Conservation (phyloP, 2,329 filamentous ascomycete genomes). For the Teratosphaeria viscida region DNA sequence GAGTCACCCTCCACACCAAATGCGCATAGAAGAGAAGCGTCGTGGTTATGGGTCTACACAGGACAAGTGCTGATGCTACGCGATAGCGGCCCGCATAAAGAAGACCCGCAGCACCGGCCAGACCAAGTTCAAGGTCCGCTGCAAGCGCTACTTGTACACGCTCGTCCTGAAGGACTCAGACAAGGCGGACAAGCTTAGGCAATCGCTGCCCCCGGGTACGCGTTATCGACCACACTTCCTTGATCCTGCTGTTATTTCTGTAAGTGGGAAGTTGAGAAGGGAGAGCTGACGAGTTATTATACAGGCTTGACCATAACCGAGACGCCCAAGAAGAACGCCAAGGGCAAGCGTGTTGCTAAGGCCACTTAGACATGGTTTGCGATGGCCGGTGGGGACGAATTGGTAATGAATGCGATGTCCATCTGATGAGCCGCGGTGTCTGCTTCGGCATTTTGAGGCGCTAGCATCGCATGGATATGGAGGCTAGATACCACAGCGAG, state of each 20-base stretch:
- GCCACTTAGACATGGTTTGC: constrained; percentile 8
- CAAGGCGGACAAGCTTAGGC: constrained; percentile 99
- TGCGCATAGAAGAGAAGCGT: not conserved
- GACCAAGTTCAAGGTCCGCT: constrained; percentile 99
- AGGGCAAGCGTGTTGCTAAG: constrained; percentile 39
- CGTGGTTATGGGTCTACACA: not conserved
- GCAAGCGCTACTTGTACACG: constrained; percentile 85
- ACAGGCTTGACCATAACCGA: constrained; percentile 51
- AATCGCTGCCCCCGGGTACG: constrained; percentile 94
- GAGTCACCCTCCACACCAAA: constrained; percentile 33
- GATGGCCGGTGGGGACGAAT: not conserved
- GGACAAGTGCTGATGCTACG: not conserved
- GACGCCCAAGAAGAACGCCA: constrained; percentile 53
- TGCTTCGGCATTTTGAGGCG: not conserved
- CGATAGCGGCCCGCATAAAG: constrained; percentile 50
- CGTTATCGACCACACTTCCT: constrained; percentile 4
- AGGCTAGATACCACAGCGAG: not conserved
- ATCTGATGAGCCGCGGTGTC: not conserved
- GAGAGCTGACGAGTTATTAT: not conserved
- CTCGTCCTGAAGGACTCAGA: constrained; percentile 96
- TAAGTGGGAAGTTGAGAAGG: not conserved
- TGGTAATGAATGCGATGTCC: not conserved
- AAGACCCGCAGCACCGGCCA: constrained; percentile 76
- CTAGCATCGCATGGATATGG: not conserved
- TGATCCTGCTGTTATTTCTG: not conserved